Conservation (phyloP, 2,329 filamentous ascomycete genomes). For the Penicillium sp. region DNA sequence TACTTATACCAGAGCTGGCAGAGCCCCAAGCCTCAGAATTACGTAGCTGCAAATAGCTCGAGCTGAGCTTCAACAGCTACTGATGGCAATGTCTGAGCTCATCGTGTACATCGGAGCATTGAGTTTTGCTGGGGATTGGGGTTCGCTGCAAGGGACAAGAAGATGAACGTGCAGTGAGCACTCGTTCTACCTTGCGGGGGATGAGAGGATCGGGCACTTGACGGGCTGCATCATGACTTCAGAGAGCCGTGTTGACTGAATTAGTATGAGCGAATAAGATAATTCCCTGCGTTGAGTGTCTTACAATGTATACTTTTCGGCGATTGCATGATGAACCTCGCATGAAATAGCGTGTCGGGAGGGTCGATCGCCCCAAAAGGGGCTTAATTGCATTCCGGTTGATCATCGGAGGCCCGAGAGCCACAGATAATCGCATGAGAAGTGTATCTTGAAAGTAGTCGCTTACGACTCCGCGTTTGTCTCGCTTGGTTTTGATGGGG, state of each 20-base stretch:
- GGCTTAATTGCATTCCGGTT: slow-evolving; percentile 22
- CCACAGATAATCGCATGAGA: neutral
- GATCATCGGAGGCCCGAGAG: slow-evolving; percentile 8
- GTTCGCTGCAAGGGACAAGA: slow-evolving; percentile 22
- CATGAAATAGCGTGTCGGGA: slow-evolving; percentile 11
- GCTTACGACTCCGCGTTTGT: slow-evolving; percentile 7
- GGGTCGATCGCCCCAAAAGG: slow-evolving; percentile 21
- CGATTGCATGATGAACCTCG: slow-evolving; percentile 24
- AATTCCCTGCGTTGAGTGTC: slow-evolving; percentile 9
- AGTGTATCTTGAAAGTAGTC: slow-evolving; percentile 5
- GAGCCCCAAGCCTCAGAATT: slow-evolving; percentile 7
- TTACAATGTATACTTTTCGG: slow-evolving; percentile 3
- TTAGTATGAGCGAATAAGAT: slow-evolving; percentile 11
- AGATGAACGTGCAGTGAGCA: slow-evolving; percentile 21
- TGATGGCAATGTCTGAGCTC: slow-evolving; percentile 16
- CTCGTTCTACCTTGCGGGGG: slow-evolving; percentile 21
- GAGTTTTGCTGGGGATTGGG: slow-evolving; percentile 9
- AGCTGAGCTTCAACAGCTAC: neutral
- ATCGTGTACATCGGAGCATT: slow-evolving; percentile 3
- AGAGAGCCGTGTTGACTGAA: neutral
- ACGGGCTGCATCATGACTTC: slow-evolving; percentile 21
- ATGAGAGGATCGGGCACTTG: slow-evolving; percentile 4
- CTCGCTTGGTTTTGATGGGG: neutral
- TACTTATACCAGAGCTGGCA: slow-evolving; percentile 24
- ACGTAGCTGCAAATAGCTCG: slow-evolving; percentile 8